Evolutionary conservation across 2,329 filamentous ascomycete genomes (phyloP).

Genomic region (Botrytis elliptica): DNA sequence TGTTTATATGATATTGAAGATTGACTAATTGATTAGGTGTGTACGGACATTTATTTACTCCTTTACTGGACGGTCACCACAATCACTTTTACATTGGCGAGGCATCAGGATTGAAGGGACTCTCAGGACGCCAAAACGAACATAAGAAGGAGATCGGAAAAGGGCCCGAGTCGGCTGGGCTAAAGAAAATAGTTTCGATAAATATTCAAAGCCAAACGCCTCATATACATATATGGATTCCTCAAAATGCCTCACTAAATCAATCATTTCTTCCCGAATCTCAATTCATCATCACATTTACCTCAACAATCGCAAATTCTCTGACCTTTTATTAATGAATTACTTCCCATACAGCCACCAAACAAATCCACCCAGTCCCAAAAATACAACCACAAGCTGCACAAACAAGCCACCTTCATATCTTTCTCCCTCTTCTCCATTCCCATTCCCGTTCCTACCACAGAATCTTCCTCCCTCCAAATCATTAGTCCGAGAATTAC

Average conservation of each 20-base stretch:
- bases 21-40: too few species aligned
- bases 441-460: not conserved
- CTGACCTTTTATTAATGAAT: too few species aligned
- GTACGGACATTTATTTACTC: too few species aligned
- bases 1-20: too few species aligned
- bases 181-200: not conserved
- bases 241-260: not conserved
- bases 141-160: too few species aligned
- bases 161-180: too few species aligned
- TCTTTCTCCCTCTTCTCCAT: not conserved
- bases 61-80: too few species aligned
- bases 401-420: not conserved
- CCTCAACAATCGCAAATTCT: too few species aligned
- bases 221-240: not conserved
- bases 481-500: not conserved
- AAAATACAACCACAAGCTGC: not conserved
- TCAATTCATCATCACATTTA: not conserved
- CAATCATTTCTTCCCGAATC: not conserved
- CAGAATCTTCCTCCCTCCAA: not conserved
- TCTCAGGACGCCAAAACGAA: too few species aligned
- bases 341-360: not conserved
- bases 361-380: not conserved
- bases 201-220: conserved; percentile 1
- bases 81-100: too few species aligned
- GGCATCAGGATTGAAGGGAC: too few species aligned